Base-by-base conservation (phyloP, 768 basidiomycete genomes). In the Psilocybe sp. region DNA sequence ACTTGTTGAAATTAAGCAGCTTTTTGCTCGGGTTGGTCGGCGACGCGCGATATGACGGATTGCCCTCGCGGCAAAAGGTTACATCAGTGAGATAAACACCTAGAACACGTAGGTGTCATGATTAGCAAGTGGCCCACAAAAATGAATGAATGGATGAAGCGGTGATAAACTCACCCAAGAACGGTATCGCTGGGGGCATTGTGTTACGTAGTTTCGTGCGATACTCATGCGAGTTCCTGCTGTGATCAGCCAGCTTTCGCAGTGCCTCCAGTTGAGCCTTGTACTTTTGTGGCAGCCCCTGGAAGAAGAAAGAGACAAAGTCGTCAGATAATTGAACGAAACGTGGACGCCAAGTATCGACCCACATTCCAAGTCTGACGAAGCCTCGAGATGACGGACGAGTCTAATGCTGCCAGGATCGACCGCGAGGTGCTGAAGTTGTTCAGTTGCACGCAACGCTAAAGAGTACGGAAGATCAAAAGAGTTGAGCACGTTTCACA, bases 1-100 rank as follows among this genome's bases (percentile, higher is more conserved):
- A 98, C 67, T 97, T 96, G 68, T 95, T 96, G 62, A 97, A 94
- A 69, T 99, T 99, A 64, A 98, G 77, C 35, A 99, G 70, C 59
- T 84, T 89, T 68, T 90, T 85, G 51, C 79, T 79, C 1, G 87
- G 75, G 47, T 84, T 84, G 49, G 81, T 66, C 0, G 93, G 89
- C 5, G 94, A 90, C 13, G 84, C 79, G 56, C 96, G 80, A 58
- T 87, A 76, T 12, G 89, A 87, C 13, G 91, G 87, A 64, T 98
- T 98, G 15, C 96, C 96, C 61, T 98, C 96, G 36, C 89, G 83
- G 63, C 92, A 96, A 69, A 98, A 98, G 5, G 93, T 98, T 51
- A 97, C 78, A 66, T 95, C 93, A 9, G 93, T 93, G 54, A 95
- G 72, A 66, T 93, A 94, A 33, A 92, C 73, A 43, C 89, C 89